phyloP scores from a whole-genome alignment of 495 filamentous ascomycete species.

The Xylaria sp. region DNA sequence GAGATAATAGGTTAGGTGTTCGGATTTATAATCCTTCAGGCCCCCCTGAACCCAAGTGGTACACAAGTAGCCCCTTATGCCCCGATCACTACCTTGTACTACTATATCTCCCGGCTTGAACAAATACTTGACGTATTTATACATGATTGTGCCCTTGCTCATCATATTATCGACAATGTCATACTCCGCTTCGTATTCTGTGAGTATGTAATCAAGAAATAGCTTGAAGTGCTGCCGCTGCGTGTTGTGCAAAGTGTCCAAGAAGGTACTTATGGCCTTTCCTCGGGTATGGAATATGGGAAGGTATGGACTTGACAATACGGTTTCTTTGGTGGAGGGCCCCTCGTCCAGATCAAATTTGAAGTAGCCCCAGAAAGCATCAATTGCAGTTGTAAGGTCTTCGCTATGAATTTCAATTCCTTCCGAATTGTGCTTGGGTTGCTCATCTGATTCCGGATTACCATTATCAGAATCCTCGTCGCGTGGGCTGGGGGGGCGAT shows the following conservation, averaged over 20 bases:
- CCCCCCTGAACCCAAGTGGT: neutral
- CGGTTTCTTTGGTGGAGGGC: neutral
- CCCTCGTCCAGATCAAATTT: neutral
- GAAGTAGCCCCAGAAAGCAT: neutral
- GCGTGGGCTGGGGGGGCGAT: neutral
- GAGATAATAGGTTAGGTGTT: too few relatives aligned
- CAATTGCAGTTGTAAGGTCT: neutral
- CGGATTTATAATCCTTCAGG: too few relatives aligned
- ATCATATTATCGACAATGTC: neutral
- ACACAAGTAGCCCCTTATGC: neutral
- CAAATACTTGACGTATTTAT: neutral
- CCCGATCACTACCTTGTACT: neutral
- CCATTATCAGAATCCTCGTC: neutral
- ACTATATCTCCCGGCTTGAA: conserved; percentile 6
- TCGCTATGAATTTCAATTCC: conserved; percentile 34
- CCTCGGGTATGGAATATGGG: neutral
- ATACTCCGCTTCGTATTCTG: neutral
- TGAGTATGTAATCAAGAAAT: neutral
- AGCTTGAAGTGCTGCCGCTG: neutral
- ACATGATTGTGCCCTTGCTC: neutral
- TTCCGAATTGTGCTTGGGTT: neutral
- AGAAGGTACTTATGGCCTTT: neutral
- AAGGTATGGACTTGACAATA: neutral
- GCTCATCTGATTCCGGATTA: neutral
- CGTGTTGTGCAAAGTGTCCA: neutral